A percentile compares a stretch with the other conserved stretches of the same genome.
Evolutionary conservation across 768 basidiomycete species (phyloP).

Genomic region (Boletus reticulatus): DNA sequence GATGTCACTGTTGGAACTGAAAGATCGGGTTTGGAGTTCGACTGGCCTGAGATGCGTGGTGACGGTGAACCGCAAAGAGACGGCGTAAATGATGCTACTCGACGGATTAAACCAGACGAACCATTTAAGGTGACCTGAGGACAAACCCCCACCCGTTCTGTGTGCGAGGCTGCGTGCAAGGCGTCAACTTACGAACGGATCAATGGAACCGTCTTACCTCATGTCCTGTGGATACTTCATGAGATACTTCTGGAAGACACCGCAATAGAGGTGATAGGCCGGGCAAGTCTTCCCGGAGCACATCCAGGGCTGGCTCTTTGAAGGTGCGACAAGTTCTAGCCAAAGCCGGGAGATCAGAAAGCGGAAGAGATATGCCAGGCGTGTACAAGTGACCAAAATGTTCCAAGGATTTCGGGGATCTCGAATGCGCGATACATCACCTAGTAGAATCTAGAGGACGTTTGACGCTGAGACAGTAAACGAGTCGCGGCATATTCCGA

Average conservation of each 20-base stretch:
- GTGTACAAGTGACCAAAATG: too few relatives aligned
- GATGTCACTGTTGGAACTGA: constrained; percentile 55
- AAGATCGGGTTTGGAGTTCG: constrained; percentile 36
- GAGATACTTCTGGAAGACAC: background rate
- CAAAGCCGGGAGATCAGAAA: too few relatives aligned
- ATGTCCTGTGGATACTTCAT: background rate
- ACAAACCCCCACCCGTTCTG: background rate
- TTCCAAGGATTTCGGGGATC: too few relatives aligned
- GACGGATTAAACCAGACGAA: constrained; percentile 72
- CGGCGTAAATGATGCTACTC: constrained; percentile 57
- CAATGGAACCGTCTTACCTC: background rate
- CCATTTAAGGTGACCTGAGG: background rate
- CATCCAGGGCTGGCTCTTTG: background rate
- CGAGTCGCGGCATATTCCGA: too few relatives aligned
- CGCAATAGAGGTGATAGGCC: background rate
- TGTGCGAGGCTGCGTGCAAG: background rate
- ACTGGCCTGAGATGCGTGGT: constrained; percentile 34
- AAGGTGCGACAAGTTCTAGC: too few relatives aligned
- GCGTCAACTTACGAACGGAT: background rate
- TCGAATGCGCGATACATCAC: too few relatives aligned
- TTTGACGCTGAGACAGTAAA: too few relatives aligned
- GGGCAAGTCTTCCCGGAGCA: background rate
- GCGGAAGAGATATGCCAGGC: too few relatives aligned
- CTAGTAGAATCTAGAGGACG: too few relatives aligned
- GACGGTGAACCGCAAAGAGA: constrained; percentile 63